Evolutionary conservation across 2,329 filamentous ascomycete genomes (phyloP).

Genomic region (Ascochyta fabae): DNA sequence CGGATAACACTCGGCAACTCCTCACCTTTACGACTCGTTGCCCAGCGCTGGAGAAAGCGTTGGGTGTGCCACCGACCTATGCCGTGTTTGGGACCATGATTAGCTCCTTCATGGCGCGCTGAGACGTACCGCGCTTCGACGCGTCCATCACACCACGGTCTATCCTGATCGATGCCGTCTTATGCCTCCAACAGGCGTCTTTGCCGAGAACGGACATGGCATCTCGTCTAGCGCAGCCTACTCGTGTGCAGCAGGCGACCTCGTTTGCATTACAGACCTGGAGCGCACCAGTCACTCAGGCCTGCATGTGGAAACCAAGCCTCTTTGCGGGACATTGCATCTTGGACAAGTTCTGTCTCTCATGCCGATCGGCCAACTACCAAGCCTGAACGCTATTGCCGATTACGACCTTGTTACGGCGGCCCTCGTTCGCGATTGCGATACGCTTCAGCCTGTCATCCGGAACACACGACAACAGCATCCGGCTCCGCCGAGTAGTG

Average conservation of each 20-base stretch:
- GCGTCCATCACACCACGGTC: conserved; percentile 36
- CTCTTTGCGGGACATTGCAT: conserved; percentile 17
- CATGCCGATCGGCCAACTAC: conserved; percentile 11
- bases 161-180: conserved; percentile 35
- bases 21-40: conserved; percentile 27
- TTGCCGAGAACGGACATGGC: conserved; percentile 30
- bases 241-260: conserved; percentile 27
- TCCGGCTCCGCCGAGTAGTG: not conserved
- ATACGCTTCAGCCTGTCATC: conserved; percentile 13
- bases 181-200: conserved; percentile 29
- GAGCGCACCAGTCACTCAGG: conserved; percentile 18
- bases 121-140: conserved; percentile 46
- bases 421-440: conserved; percentile 2
- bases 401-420: conserved; percentile 13
- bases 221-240: conserved; percentile 28
- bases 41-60: conserved; percentile 20
- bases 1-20: conserved; percentile 38
- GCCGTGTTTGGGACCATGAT: conserved; percentile 40
- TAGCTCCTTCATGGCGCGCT: conserved; percentile 38
- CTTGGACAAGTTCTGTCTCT: conserved; percentile 12
- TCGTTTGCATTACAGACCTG: conserved; percentile 14
- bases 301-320: conserved; percentile 22
- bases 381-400: conserved; percentile 5
- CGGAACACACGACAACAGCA: conserved; percentile 6
- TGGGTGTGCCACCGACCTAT: conserved; percentile 35